Evolutionary conservation across 805 yeast species (phyloP), one percentile per base, ranked within the genome.

Genomic region (Spathaspora gorwiae): DNA sequence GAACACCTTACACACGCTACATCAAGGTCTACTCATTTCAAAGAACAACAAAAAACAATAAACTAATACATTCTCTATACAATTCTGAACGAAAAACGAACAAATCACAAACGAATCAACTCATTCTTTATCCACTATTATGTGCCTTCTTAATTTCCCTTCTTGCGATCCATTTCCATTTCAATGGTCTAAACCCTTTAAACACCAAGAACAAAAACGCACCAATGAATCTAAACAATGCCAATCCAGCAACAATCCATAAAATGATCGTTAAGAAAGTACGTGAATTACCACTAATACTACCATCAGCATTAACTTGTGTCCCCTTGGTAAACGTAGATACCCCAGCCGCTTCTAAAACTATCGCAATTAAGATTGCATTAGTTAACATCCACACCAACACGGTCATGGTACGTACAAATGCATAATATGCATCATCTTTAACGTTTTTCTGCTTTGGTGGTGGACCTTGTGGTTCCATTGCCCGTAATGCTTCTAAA

Each of bases 201-300:
- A 63, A 56, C 4, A 66, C 37, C 47, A 88, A 65, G 59, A 81
- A 92, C 35, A 77, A 58, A 1, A 76, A 61, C 53, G 95, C 80
- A 1, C 97, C 97, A 26, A 84, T 42, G 53, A 92, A 84, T 50
- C 97, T 73, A 62, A 88, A 83, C 6, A 83, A 75, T 0, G 98
- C 97, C 74, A 89, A 78, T 26, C 83, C 87, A 4, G 97, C 97
- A 37, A 92, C 98, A 33, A 90, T 68, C 97, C 98, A 92, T 53
- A 92, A 71, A 39, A 92, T 84, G 29, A 92, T 88, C 5, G 94
- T 79, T 62, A 92, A 76, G 61, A 89, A 92, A 6, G 82, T 68
- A 35, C 80, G 75, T 1, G 88, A 74, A 62, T 84, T 75, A 8
- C 66, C 58, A 37, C 60, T 54, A 49, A 66, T 56, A n/a, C 63